Conservation (phyloP, 169 alveolate species). For the Plasmodium vivax region DNA sequence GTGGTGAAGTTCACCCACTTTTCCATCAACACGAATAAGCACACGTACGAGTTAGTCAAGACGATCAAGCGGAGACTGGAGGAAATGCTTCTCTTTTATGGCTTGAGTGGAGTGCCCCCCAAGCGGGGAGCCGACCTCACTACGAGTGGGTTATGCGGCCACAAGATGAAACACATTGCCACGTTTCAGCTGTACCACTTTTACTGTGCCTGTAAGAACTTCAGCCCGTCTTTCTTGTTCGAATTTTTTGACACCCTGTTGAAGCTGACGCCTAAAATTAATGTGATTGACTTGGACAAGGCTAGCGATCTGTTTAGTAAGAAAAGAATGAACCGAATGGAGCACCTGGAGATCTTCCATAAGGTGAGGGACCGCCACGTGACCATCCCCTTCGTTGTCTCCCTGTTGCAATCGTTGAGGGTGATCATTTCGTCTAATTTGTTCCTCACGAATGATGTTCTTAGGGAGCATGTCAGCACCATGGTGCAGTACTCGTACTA, state of each 20-base stretch:
- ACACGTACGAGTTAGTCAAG: slow-evolving; percentile 45
- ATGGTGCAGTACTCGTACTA: slow-evolving; percentile 67
- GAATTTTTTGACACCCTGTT: slow-evolving; percentile 22
- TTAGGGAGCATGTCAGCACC: slow-evolving; percentile 25
- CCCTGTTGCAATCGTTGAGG: slow-evolving; percentile 23
- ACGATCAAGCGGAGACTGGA: slow-evolving; percentile 34
- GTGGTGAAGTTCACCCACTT: slow-evolving; percentile 31
- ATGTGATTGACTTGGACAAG: slow-evolving; percentile 20
- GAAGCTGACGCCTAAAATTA: slow-evolving; percentile 41
- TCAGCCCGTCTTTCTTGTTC: slow-evolving; percentile 49
- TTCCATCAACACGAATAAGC: slow-evolving; percentile 40
- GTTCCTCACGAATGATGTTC: slow-evolving; percentile 11
- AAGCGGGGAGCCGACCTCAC: neutral
- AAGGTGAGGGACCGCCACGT: slow-evolving; percentile 3
- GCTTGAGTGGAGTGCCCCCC: neutral
- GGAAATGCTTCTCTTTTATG: slow-evolving; percentile 22
- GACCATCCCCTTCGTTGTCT: slow-evolving; percentile 49
- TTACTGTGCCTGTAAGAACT: slow-evolving; percentile 58
- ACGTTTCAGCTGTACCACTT: slow-evolving; percentile 34
- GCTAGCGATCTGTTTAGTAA: slow-evolving; percentile 24
- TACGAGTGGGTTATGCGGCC: neutral
- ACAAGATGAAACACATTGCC: slow-evolving; percentile 8
- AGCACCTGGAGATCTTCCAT: slow-evolving; percentile 5
- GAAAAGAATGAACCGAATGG: slow-evolving; percentile 13
- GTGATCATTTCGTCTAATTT: slow-evolving; percentile 49